Base-by-base conservation (phyloP, 2,329 filamentous ascomycete species). In the Mollisia scopiformis region DNA sequence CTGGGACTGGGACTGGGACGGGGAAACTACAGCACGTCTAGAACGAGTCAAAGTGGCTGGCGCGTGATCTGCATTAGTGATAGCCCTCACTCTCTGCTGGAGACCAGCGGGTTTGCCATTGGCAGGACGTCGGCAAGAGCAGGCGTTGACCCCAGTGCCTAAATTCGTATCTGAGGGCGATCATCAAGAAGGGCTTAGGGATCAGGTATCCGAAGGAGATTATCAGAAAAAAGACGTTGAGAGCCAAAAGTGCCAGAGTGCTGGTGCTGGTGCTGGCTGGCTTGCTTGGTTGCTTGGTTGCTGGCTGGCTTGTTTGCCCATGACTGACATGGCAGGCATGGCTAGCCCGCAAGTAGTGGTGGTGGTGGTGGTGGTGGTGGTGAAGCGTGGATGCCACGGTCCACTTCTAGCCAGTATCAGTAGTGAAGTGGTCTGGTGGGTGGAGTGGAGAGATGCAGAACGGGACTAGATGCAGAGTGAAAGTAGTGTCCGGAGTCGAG, bases 41-140 rank as follows among this genome's bases (percentile, higher is more conserved):
- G 60, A 66, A 65, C 58, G 54, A 65, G 65, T 58, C 57, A 63
- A 66, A 57, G 66, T 70, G 68, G 70, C 68, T 66, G 69, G 68
- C 69, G 69, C 67, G 66, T 71, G 69, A 71, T 71, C 67, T 69
- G 43, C 61, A 68, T 67, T 69, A 53, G 68, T 66, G 64, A 64
- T 63, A 62, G 63, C 51, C 57, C 61, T 58, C 35, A 51, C 56
- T 55, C n/a, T n/a, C n/a, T n/a, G n/a, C 55, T 46, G 23, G 23
- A 50, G 41, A 46, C 43, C 39, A 41, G 33, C 35, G 2, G 25
- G 47, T 27, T 46, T 53, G 53, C 51, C 33, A 62, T 63, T 67
- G 65, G 62, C 21, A 53, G 47, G 35, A 21, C 31, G 28, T 10
- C 59, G 37, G 43, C 25, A 43, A 51, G 27, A 46, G 23, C 27